Evolutionary conservation across 257 asterid species (phyloP), one percentile per base, ranked within the genome.

Genomic region (Nyctanthes arbortristis): DNA sequence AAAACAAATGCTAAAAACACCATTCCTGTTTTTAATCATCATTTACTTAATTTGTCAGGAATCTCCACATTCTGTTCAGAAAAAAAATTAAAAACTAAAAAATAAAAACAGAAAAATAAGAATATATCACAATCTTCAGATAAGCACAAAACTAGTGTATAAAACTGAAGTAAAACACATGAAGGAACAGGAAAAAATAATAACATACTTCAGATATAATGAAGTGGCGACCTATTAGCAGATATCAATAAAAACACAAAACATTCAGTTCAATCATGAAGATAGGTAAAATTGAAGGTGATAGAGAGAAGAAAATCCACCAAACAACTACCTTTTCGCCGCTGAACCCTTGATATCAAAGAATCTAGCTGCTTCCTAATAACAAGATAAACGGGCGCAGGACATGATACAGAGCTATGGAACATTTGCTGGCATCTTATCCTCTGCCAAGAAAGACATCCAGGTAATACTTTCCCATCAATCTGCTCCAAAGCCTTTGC

Each of bases 401-500:
- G 87, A 75, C 97, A 91, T 65, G 88, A 94, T n/a, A 89, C 86
- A 34, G 88, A 80, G 79, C 86, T 88, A 66, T 83, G 93, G 79
- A 91, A 94, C 81, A 84, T 24, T 49, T 80, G 90, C 43, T 80
- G 84, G 70, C 97, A 91, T 52, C 71, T 77, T 80, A 94, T 80
- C 82, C 88, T 94, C 89, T 94, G 99, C 99, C 99, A 94, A 0
- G 75, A 9, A 27, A 65, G 75, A 79, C 87, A 85, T 65, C 97
- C 96, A 32, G 88, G 93, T 63, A 94, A 77, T 45, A 82, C 95
- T 79, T 81, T 89, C 66, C 96, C 97, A 22, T 85, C 75, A 25
- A 94, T 76, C 32, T 86, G 89, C 75, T 94, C 96, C 77, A 94
- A 79, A 34, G 97, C 97, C 80, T 65, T 82, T 24, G 97, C 99